These are phyloP conservation scores for Penicillium simplicissimum DNA, from an alignment of 495 filamentous ascomycete genomes.

Conservation along the genomic window DNA sequence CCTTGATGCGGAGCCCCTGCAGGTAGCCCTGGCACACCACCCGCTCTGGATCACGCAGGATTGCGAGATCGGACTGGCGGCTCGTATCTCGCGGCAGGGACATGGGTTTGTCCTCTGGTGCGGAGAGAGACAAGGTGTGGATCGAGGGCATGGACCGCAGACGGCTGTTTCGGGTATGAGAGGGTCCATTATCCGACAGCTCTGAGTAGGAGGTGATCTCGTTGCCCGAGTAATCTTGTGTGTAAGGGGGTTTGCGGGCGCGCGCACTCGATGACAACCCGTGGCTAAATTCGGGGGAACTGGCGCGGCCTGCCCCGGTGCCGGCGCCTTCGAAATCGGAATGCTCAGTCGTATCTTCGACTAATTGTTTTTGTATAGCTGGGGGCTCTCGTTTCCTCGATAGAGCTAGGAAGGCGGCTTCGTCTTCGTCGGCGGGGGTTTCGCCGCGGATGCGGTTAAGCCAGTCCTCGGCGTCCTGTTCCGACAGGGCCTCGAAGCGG, in stretches of 20 bases:
- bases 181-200: conserved; percentile 67
- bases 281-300: conserved; percentile 47
- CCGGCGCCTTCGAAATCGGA: conserved; percentile 35
- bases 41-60: conserved; percentile 64
- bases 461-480: conserved; percentile 83
- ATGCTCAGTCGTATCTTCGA: conserved; percentile 50
- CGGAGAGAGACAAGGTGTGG: conserved; percentile 34
- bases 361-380: conserved; percentile 37
- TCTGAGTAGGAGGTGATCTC: conserved; percentile 89
- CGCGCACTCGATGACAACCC: conserved; percentile 31
- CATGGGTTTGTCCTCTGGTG: conserved; percentile 30
- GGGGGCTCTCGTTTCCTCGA: conserved; percentile 47
- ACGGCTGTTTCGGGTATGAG: conserved; percentile 26
- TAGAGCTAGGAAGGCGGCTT: conserved; percentile 67
- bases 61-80: conserved; percentile 55
- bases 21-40: conserved; percentile 93
- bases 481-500: conserved; percentile 74
- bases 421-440: conserved; percentile 81
- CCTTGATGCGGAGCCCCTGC: conserved; percentile 78
- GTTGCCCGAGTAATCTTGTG: conserved; percentile 81
- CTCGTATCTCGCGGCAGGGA: conserved; percentile 52
- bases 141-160: conserved; percentile 39
- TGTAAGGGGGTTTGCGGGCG: conserved; percentile 47
- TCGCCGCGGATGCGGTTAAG: conserved; percentile 77
- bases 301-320: conserved; percentile 27